These are phyloP conservation scores for Fragaria ananassa DNA, from an alignment of 306 rosid species.

Conservation along the genomic window DNA sequence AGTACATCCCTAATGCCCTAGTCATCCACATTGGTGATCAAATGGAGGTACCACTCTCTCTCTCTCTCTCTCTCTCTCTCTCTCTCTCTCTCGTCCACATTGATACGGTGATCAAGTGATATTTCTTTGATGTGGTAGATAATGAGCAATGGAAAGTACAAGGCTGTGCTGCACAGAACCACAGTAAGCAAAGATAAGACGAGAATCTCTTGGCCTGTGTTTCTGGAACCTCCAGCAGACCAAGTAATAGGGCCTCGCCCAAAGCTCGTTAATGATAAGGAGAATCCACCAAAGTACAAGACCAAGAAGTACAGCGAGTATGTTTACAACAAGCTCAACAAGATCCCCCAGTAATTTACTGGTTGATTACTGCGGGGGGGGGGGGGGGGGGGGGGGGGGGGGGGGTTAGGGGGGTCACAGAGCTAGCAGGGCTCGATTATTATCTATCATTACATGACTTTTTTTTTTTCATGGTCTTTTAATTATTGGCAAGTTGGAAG, in stretches of 20 bases:
- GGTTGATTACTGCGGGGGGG: not conserved
- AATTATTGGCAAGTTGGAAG: not conserved
- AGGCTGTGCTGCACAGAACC: conserved; percentile 58
- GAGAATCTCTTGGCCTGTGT: conserved; percentile 79
- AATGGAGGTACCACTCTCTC: conserved; percentile 46
- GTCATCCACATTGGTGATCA: conserved; percentile 81
- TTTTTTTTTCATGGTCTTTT: not conserved
- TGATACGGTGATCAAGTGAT: not conserved
- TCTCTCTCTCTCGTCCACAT: not conserved
- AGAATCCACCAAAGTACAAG: conserved; percentile 66
- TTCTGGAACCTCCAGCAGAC: conserved; percentile 58
- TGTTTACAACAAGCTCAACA: conserved; percentile 59
- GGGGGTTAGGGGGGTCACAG: not conserved
- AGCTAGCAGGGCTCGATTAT: not conserved
- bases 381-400: no score
- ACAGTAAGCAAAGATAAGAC: conserved; percentile 50
- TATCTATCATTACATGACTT: not conserved
- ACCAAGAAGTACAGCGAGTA: conserved; percentile 53
- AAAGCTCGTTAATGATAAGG: conserved; percentile 29
- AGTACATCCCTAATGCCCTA: conserved; percentile 67
- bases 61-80: not conserved
- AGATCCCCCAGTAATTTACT: conserved; percentile 39
- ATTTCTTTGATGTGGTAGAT: conserved; percentile 27
- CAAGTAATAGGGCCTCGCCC: conserved; percentile 55
- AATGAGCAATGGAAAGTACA: conserved; percentile 71